Evolutionary conservation across 192 early-diverging fungal genomes (phyloP), one percentile per base, ranked within the genome.

Genomic region (Coemansia sp.): DNA sequence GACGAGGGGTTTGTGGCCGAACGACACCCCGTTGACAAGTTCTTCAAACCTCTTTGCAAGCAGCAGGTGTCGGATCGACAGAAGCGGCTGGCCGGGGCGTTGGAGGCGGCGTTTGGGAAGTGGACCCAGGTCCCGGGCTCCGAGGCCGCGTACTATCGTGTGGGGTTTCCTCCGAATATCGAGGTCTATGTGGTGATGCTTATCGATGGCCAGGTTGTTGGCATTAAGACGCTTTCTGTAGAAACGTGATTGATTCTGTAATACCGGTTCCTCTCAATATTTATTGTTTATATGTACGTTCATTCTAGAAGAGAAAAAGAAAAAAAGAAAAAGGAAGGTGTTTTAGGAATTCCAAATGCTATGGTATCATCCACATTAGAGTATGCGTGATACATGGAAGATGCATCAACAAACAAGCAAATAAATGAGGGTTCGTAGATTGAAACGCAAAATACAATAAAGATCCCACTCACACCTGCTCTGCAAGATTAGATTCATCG

Each of bases 151-250:
- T 82, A 72, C 47, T 82, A 82, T 47, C 68, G 79, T 12, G 63
- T 82, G 13, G 79, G 79, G 5, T 58, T 82, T 26, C 26, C 61
- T 49, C 79, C 79, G 0, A 76, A 70, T 47, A 76, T 82, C 54
- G 79, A 82, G 43, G 71, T 82, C 1, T 82, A 82, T 53, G 79
- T 82, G 38, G 79, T 82, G 9, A 82, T 82, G 74, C 74, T 82
- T 5, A 64, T 82, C 19, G 79, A 82, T 41, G 79, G 79, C 0
- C 79, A 82, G 65, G 68, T 69, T 10, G 65, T 82, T 4, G 79
- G 79, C 26, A 72, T 82, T 43, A 82, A 76, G 53, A 82, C 79
- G 32, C 63, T 82, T 11, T 82, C 79, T 9, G 62, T 82, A 2
- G 79, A 82, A 57, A 76, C 79, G 2, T 81, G 60, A 23, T 15